Evolutionary conservation across 208 protist genomes (phyloP).

Genomic region (Trypanosoma caninum): DNA sequence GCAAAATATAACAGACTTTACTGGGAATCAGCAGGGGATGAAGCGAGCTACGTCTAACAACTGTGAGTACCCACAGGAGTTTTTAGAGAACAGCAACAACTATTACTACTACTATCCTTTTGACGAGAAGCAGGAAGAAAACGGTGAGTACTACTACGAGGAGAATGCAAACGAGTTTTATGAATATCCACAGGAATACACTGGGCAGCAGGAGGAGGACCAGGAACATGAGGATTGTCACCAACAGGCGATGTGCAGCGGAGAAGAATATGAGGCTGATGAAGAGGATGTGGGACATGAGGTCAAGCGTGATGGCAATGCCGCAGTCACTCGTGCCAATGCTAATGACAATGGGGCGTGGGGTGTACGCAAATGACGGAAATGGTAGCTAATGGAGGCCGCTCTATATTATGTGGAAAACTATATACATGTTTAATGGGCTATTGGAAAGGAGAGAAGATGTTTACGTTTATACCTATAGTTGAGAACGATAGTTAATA

Average conservation of each 20-base stretch:
- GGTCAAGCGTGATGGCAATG: not conserved
- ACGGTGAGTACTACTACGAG: conserved; percentile 58
- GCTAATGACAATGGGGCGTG: not conserved
- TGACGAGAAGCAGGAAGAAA: too few relatives aligned
- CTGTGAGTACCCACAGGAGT: conserved; percentile 23
- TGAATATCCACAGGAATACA: not conserved
- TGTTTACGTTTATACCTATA: too few relatives aligned
- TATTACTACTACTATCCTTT: too few relatives aligned
- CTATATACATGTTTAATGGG: too few relatives aligned
- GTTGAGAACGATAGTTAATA: too few relatives aligned
- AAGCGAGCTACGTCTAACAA: not conserved
- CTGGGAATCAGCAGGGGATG: conserved; percentile 1
- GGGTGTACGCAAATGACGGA: too few relatives aligned
- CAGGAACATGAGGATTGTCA: not conserved
- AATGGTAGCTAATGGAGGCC: too few relatives aligned
- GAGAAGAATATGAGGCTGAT: not conserved
- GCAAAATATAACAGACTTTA: not conserved
- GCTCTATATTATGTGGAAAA: too few relatives aligned
- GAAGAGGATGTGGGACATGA: conserved; percentile 20
- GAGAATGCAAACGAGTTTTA: not conserved
- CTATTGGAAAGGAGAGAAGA: too few relatives aligned
- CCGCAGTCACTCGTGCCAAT: not conserved
- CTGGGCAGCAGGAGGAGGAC: not conserved
- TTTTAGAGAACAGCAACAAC: too few relatives aligned
- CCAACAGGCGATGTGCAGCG: not conserved